Evolutionary conservation across 2,329 filamentous ascomycete species (phyloP).

Genomic region (Colletotrichum brevisporum): DNA sequence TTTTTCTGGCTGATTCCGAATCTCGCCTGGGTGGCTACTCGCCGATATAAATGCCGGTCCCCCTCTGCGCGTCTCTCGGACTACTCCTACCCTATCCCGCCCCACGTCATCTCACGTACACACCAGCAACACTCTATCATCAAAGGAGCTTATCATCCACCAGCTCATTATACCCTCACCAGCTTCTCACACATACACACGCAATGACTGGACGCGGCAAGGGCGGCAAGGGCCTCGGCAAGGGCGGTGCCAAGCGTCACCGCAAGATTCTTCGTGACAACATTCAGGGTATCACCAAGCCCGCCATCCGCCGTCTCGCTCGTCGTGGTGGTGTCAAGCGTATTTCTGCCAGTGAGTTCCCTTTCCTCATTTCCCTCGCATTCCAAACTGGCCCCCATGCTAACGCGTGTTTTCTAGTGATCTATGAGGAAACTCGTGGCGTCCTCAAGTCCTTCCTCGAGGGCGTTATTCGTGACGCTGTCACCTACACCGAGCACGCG

Average conservation of each 20-base stretch:
- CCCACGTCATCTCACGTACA: constrained; percentile 29
- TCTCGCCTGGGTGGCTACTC: constrained; percentile 25
- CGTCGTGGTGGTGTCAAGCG: constrained; percentile 99
- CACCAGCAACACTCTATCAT: constrained; percentile 7
- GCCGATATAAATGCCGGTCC: constrained; percentile 39
- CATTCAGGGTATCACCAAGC: constrained; percentile 99
- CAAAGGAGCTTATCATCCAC: constrained; percentile 13
- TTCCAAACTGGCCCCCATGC: background rate
- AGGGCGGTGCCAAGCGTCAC: constrained; percentile 98
- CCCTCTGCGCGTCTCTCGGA: constrained; percentile 16
- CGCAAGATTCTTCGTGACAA: constrained; percentile 99
- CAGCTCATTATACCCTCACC: background rate
- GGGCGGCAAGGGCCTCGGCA: constrained; percentile 97
- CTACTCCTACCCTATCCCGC: constrained; percentile 1
- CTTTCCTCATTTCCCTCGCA: background rate
- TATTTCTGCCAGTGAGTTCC: constrained; percentile 90
- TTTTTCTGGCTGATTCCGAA: constrained; percentile 41
- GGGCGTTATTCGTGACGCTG: constrained; percentile 81
- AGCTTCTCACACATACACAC: constrained; percentile 52
- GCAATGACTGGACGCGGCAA: constrained; percentile 86
- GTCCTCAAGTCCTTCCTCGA: constrained; percentile 85
- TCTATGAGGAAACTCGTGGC: constrained; percentile 84
- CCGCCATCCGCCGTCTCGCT: constrained; percentile 97
- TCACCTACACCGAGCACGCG: constrained; percentile 85
- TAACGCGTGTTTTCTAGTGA: constrained; percentile 63